phyloP scores from a whole-genome alignment of 768 basidiomycete species.

The Calocybe gangraenosa region DNA sequence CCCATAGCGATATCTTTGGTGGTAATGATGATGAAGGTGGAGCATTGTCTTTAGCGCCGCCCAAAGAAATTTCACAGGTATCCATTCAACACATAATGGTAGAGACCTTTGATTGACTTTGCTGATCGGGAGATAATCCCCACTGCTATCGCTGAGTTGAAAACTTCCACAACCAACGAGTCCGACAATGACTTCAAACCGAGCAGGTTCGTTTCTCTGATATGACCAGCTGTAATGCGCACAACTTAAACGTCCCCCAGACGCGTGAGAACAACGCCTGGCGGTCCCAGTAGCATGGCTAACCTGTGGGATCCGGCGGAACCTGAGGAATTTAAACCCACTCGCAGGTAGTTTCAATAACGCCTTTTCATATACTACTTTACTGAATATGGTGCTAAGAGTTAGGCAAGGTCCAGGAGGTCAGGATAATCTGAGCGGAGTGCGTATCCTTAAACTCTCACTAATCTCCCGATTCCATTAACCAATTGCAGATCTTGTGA shows the following conservation, averaged over 20 bases:
- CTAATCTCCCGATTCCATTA: slow-evolving; percentile 4
- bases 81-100: not conserved
- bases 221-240: not conserved
- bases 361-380: slow-evolving; percentile 1
- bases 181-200: slow-evolving; percentile 38
- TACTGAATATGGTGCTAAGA: slow-evolving; percentile 26
- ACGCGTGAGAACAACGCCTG: slow-evolving; percentile 41
- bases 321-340: slow-evolving; percentile 57
- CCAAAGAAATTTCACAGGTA: slow-evolving; percentile 19
- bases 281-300: slow-evolving; percentile 37
- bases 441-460: slow-evolving; percentile 17
- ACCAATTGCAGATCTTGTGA: no score
- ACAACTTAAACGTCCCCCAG: slow-evolving; percentile 18
- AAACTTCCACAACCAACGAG: slow-evolving; percentile 22
- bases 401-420: slow-evolving; percentile 70
- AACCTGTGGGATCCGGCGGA: slow-evolving; percentile 47
- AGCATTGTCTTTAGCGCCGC: slow-evolving; percentile 56
- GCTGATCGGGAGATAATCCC: not conserved
- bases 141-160: slow-evolving; percentile 9
- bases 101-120: not conserved
- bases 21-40: slow-evolving; percentile 44
- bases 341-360: slow-evolving; percentile 47
- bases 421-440: slow-evolving; percentile 49
- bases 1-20: slow-evolving; percentile 48
- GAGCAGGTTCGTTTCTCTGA: slow-evolving; percentile 37